These are phyloP conservation scores for Patellaria atrata DNA, from an alignment of 495 filamentous ascomycete species.

Conservation along the genomic window DNA sequence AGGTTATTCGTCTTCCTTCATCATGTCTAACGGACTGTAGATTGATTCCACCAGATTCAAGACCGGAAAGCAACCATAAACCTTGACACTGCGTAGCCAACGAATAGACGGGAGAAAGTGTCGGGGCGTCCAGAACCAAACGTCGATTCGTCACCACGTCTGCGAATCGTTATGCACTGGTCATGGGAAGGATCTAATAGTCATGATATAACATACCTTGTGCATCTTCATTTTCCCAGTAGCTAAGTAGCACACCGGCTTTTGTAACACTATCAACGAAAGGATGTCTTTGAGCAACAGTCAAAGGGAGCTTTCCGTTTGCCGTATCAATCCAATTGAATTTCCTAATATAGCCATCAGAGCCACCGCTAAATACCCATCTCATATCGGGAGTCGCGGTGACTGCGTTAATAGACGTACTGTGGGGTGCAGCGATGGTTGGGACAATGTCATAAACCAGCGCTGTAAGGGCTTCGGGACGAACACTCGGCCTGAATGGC, in stretches of 20 bases:
- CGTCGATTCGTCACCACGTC: slow-evolving; percentile 35
- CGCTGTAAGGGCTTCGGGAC: slow-evolving; percentile 72
- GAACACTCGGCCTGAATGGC: slow-evolving; percentile 48
- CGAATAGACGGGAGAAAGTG: slow-evolving; percentile 80
- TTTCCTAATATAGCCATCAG: slow-evolving; percentile 87
- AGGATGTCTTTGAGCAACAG: slow-evolving; percentile 89
- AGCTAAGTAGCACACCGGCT: slow-evolving; percentile 80
- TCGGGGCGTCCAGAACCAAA: slow-evolving; percentile 34
- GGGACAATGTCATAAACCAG: slow-evolving; percentile 87
- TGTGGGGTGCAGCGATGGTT: slow-evolving; percentile 89
- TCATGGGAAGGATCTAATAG: too few relatives aligned
- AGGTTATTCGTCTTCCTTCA: slow-evolving; percentile 75
- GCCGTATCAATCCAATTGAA: slow-evolving; percentile 92
- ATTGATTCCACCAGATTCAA: slow-evolving; percentile 86
- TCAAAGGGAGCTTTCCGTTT: slow-evolving; percentile 86
- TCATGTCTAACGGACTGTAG: slow-evolving; percentile 90
- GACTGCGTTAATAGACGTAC: slow-evolving; percentile 88
- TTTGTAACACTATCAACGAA: slow-evolving; percentile 97
- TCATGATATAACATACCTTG: slow-evolving; percentile 18
- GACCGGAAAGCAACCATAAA: slow-evolving; percentile 77
- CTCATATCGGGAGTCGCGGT: slow-evolving; percentile 87
- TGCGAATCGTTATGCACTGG: too few relatives aligned
- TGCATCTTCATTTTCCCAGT: slow-evolving; percentile 78
- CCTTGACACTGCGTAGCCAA: slow-evolving; percentile 80
- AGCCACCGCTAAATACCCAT: slow-evolving; percentile 87